These are phyloP conservation scores for Coniferiporia weirii DNA, from an alignment of 1,284 basidiomycete species.

Conservation along the genomic window DNA sequence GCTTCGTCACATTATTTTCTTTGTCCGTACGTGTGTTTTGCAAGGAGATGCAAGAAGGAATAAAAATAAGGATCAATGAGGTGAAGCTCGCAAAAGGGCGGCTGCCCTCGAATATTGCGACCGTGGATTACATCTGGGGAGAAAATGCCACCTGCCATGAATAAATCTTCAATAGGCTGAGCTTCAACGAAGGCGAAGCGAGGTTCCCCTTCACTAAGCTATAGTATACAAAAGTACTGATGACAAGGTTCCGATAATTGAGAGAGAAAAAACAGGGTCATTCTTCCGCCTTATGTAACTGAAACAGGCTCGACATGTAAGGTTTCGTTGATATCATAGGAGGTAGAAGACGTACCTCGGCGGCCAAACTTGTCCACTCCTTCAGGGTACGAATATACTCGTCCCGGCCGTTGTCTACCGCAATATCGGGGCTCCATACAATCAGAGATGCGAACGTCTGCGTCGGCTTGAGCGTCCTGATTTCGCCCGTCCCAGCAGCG, in stretches of 20 bases:
- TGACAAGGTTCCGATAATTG: background rate
- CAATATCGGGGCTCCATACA: conserved; percentile 69
- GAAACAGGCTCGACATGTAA: background rate
- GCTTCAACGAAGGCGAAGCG: no score
- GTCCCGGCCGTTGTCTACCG: conserved; percentile 59
- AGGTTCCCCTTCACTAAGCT: no score
- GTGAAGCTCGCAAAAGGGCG: no score
- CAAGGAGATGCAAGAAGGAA: no score
- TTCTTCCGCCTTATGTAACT: conserved; percentile 12
- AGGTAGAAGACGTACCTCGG: conserved; percentile 38
- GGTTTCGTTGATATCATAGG: background rate
- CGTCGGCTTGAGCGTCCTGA: conserved; percentile 39
- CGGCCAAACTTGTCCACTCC: conserved; percentile 60
- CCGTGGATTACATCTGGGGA: no score
- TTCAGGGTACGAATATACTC: conserved; percentile 60
- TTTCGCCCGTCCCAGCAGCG: conserved; percentile 22
- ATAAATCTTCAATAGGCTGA: no score
- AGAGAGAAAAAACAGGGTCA: background rate
- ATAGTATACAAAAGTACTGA: background rate
- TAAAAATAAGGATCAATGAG: no score
- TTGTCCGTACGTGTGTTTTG: no score
- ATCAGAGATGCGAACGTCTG: conserved; percentile 57
- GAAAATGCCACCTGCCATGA: no score
- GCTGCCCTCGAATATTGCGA: no score
- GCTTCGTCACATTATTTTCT: no score